Percentiles rank a stretch among this genome's conserved stretches.
Evolutionary conservation across 805 yeast species (phyloP).

Genomic region (Saturnispora besseyi): DNA sequence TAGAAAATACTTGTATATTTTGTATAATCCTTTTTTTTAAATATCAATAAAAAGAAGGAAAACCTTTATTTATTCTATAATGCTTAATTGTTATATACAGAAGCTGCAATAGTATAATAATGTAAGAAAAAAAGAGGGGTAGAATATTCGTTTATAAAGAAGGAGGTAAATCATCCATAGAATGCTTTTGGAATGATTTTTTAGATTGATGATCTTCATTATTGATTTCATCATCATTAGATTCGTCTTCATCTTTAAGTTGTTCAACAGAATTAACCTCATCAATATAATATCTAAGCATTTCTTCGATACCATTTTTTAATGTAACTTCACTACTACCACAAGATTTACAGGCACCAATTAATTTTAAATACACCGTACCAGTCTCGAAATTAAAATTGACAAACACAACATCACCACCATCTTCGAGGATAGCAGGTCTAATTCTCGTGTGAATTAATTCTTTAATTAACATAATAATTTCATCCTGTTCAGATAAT

Average conservation of each 20-base stretch:
- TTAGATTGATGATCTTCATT: background rate
- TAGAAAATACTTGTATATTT: background rate
- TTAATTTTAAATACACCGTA: constrained; percentile 75
- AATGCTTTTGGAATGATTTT: constrained; percentile 7
- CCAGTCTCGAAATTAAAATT: constrained; percentile 84
- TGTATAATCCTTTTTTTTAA: background rate
- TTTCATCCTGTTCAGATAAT: constrained; percentile 39
- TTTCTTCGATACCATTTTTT: constrained; percentile 93
- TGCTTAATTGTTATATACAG: no score
- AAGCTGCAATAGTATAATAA: no score
- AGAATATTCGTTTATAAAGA: constrained; percentile 18
- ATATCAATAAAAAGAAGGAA: background rate
- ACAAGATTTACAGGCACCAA: constrained; percentile 95
- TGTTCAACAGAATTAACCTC: constrained; percentile 87
- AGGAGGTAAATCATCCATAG: constrained; percentile 28
- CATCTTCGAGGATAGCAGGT: constrained; percentile 98
- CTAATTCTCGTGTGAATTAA: constrained; percentile 88
- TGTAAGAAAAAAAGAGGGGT: background rate
- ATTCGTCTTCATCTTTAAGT: constrained; percentile 70
- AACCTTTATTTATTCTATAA: background rate
- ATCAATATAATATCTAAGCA: constrained; percentile 94
- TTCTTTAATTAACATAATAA: constrained; percentile 84
- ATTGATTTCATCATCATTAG: constrained; percentile 21
- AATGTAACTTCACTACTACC: constrained; percentile 85
- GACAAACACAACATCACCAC: constrained; percentile 89